Evolutionary conservation across 306 rosid species (phyloP), one percentile per base, ranked within the genome.

Genomic region (Gillenia trifoliata): DNA sequence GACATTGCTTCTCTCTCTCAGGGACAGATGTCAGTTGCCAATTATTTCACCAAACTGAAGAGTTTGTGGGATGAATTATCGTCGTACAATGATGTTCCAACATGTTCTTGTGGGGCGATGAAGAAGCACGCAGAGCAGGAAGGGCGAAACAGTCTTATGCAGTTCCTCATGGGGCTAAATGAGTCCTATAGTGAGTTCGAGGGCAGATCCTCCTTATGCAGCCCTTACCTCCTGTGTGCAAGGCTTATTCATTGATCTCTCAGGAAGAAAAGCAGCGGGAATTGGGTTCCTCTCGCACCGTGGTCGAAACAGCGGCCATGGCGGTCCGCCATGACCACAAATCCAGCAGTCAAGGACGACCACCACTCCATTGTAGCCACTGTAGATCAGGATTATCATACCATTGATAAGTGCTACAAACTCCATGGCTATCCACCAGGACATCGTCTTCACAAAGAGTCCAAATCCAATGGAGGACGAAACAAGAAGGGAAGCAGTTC

Each of bases 261-360:
- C 20, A 47, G 20, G n/a, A 47, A 1, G 54, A 47, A 20, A 47
- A 15, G 3, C 54, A 47, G n/a, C n/a, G n/a, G n/a, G n/a, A n/a
- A n/a, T n/a, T n/a, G 0, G 1, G 0, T 1, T 4, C 5, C 2
- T 15, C 54, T 0, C 4, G n/a, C 6, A 13, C n/a, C 20, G 1
- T 0, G 6, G 5, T 20, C 0, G 6, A 15, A 13, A 12, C 52
- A 11, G 52, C 20, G 4, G 19, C 19, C 20, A 45, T 45, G 52
- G 20, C 20, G 4, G 52, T 45, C 17, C 15, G 5, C 0, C 52
- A 3, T 1, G 5, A 5, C 20, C 52, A 8, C 0, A 0, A 38
- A 7, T 8, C 41, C 9, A 34, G 7, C n/a, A n/a, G n/a, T n/a
- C n/a, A n/a, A n/a, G n/a, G n/a, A n/a, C n/a, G 38, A 1, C 11